phyloP scores from a whole-genome alignment of 257 asterid species.

The Catharanthus roseus region DNA sequence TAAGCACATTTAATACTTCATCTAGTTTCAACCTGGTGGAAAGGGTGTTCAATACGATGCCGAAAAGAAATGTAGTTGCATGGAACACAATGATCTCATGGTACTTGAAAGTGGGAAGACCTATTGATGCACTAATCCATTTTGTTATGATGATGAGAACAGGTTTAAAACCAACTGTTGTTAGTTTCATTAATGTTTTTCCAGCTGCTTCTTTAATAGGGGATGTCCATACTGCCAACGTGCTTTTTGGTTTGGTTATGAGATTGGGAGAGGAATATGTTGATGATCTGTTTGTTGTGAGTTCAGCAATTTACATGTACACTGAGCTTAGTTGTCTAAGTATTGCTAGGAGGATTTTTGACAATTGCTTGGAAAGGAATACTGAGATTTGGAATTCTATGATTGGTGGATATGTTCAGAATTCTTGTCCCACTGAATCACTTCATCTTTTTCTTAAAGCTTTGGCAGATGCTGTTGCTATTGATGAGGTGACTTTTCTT shows the following conservation, averaged over 20 bases:
- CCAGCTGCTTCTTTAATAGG: slow-evolving; percentile 47
- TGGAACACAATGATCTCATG: slow-evolving; percentile 73
- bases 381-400: slow-evolving; percentile 70
- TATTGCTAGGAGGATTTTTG: slow-evolving; percentile 47
- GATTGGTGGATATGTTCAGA: slow-evolving; percentile 61
- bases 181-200: slow-evolving; percentile 59
- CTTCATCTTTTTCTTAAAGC: slow-evolving; percentile 50
- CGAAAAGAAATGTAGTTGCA: slow-evolving; percentile 64
- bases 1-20: slow-evolving; percentile 16
- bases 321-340: slow-evolving; percentile 58
- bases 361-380: slow-evolving; percentile 51
- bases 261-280: slow-evolving; percentile 48
- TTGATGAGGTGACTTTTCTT: slow-evolving; percentile 63
- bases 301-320: slow-evolving; percentile 70
- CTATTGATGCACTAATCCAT: slow-evolving; percentile 44
- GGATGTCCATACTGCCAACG: slow-evolving; percentile 39
- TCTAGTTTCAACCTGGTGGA: slow-evolving; percentile 40
- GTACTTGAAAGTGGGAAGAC: slow-evolving; percentile 47
- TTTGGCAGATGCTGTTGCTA: slow-evolving; percentile 33
- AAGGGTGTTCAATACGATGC: slow-evolving; percentile 58
- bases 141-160: slow-evolving; percentile 54
- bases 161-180: slow-evolving; percentile 48
- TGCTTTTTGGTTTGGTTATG: slow-evolving; percentile 46
- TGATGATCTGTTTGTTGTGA: slow-evolving; percentile 55
- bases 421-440: slow-evolving; percentile 40